Conservation (phyloP, 768 basidiomycete species). For the Leccinum disarticulatum region DNA sequence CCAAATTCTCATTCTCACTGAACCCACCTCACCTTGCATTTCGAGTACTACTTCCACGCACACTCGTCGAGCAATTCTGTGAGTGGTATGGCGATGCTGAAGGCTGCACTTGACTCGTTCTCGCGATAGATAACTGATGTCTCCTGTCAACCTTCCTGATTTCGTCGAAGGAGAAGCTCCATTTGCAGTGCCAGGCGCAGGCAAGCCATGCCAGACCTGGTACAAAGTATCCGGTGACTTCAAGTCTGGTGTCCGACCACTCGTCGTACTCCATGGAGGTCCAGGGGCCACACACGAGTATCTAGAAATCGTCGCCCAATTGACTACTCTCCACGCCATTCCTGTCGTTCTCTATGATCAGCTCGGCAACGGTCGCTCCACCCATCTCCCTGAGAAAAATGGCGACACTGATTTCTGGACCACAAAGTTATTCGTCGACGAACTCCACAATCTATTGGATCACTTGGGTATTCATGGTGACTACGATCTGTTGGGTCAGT, state of each 20-base stretch:
- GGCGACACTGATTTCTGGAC: constrained; percentile 49
- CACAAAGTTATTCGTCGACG: constrained; percentile 47
- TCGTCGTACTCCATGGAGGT: constrained; percentile 55
- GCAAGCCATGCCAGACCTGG: constrained; percentile 45
- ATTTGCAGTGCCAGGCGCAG: constrained; percentile 28
- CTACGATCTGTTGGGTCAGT: constrained; percentile 45
- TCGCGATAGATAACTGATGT: constrained; percentile 18
- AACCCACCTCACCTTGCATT: not conserved
- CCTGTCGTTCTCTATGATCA: constrained; percentile 60
- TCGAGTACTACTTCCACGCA: not conserved
- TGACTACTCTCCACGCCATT: constrained; percentile 36
- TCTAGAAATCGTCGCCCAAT: constrained; percentile 39
- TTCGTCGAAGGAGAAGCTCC: constrained; percentile 33
- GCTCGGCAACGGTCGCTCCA: constrained; percentile 53
- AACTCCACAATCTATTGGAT: constrained; percentile 46
- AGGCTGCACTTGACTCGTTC: not conserved
- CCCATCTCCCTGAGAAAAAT: constrained; percentile 50
- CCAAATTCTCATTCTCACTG: not conserved
- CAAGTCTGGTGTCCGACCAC: constrained; percentile 36
- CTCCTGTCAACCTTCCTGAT: constrained; percentile 24
- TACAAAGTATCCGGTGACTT: constrained; percentile 51
- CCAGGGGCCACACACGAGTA: constrained; percentile 48
- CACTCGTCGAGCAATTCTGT: not conserved
- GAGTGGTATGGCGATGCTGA: not conserved
- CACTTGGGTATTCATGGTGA: constrained; percentile 45